A percentile compares a stretch with the other conserved stretches of the same genome.
These are phyloP conservation scores for Tulasnella sp. DNA, from an alignment of 768 basidiomycete genomes.

Conservation along the genomic window DNA sequence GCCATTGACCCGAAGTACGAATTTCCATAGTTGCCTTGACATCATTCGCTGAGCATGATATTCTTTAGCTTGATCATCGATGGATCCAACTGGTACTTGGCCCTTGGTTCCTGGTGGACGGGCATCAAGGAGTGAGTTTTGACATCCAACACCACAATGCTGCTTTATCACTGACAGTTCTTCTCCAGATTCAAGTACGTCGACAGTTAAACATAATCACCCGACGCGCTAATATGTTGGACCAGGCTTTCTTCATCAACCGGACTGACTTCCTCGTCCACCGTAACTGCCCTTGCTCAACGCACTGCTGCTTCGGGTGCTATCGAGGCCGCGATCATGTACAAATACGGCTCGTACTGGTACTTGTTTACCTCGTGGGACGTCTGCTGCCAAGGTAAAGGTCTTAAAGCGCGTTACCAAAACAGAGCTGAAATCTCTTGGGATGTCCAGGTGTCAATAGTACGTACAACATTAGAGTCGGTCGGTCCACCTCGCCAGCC, in stretches of 20 bases:
- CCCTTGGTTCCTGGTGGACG: constrained; percentile 45
- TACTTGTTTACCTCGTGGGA: constrained; percentile 51
- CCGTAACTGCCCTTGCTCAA: constrained; percentile 35
- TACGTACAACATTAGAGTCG: constrained; percentile 52
- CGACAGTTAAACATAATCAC: background rate
- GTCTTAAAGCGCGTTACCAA: too few species aligned
- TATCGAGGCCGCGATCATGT: constrained; percentile 40
- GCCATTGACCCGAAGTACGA: constrained; percentile 37
- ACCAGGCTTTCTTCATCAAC: constrained; percentile 30
- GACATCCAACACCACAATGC: background rate
- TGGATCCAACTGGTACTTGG: constrained; percentile 36
- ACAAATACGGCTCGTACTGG: constrained; percentile 35
- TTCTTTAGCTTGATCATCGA: constrained; percentile 21
- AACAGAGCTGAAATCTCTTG: background rate
- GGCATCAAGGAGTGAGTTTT: constrained; percentile 35
- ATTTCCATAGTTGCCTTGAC: too few species aligned
- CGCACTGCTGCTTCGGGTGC: constrained; percentile 36
- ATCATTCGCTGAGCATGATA: background rate
- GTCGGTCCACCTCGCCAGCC: constrained; percentile 32
- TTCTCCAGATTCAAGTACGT: background rate
- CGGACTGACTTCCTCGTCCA: constrained; percentile 30
- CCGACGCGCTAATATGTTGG: background rate
- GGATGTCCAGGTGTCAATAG: constrained; percentile 23
- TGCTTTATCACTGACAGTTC: background rate
- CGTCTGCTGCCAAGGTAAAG: constrained; percentile 37